Evolutionary conservation across 2,329 filamentous ascomycete genomes (phyloP), one percentile per base, ranked within the genome.

Genomic region (Fusarium sp.): DNA sequence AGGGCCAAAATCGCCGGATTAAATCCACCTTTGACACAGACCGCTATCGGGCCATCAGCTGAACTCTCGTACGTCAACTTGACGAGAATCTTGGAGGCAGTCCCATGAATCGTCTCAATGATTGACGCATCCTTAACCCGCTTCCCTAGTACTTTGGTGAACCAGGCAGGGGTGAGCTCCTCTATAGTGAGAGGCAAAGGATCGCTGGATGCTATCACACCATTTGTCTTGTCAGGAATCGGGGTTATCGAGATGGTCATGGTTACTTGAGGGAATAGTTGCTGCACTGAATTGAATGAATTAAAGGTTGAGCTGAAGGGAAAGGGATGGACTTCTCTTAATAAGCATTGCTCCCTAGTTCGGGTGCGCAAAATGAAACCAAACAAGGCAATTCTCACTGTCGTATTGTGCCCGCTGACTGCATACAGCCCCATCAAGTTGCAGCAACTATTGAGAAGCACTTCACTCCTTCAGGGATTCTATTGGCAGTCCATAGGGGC

Each of bases 21-120:
- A 6, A 70, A 70, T 0, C 67, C 65, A 4, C 67, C 59, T 6
- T 70, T 70, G 16, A 69, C 7, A 9, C 65, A 69, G 2, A 69
- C 2, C 4, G 6, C 56, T 5, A 12, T 42, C 2, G 59, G 59
- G 2, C 4, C 9, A 38, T 38, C 10, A 17, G 5, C 22, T 3
- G 12, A 2, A 20, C 31, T 44, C 6, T 42, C 10, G 22, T 44
- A 64, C 0, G 12, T 49, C 2, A 73, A 22, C 7, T 36, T 14
- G 2, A 66, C 24, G 0, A 44, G 11, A 9, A 71, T 49, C 12
- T 71, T 69, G 5, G 69, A 70, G 2, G 64, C 72, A 12, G 66
- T 72, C 16, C 72, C 61, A 2, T 65, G 66, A 24, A 70, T 64
- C 0, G 10, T 22, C 2, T 74, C 49, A 3, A 35, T 5, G 29